Conservation (phyloP, 306 rosid genomes). For the Rosa multiflora region DNA sequence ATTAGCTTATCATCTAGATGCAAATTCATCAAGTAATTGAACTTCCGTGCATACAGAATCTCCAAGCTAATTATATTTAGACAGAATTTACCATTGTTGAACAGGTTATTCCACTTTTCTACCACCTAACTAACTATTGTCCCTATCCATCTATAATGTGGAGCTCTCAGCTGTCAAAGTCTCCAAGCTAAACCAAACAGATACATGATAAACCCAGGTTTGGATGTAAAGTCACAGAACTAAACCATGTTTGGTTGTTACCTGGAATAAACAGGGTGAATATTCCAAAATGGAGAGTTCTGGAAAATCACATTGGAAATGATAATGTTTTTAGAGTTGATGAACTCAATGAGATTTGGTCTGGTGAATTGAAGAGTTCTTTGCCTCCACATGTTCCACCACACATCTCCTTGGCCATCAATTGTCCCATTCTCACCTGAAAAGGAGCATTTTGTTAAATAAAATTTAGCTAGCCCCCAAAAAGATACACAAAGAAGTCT, state of each 20-base stretch:
- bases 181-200: not conserved
- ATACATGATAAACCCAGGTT: not conserved
- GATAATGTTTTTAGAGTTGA: conserved; percentile 67
- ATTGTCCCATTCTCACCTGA: conserved; percentile 85
- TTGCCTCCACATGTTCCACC: conserved; percentile 99
- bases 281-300: conserved; percentile 95
- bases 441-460: not conserved
- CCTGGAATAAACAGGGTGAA: conserved; percentile 96
- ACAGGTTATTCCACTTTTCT: not conserved
- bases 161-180: not conserved
- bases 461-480: no score
- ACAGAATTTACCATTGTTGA: not conserved
- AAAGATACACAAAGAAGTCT: no score
- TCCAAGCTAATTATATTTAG: not conserved
- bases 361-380: conserved; percentile 81
- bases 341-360: conserved; percentile 76
- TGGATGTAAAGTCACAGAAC: not conserved
- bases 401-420: conserved; percentile 85
- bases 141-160: not conserved
- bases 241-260: conserved; percentile 21
- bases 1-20: not conserved
- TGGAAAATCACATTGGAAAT: conserved; percentile 74
- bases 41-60: not conserved
- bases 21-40: not conserved
- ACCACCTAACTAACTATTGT: not conserved